Base-by-base conservation (phyloP, 2,329 filamentous ascomycete genomes). In the Periglandula ipomoeae region DNA sequence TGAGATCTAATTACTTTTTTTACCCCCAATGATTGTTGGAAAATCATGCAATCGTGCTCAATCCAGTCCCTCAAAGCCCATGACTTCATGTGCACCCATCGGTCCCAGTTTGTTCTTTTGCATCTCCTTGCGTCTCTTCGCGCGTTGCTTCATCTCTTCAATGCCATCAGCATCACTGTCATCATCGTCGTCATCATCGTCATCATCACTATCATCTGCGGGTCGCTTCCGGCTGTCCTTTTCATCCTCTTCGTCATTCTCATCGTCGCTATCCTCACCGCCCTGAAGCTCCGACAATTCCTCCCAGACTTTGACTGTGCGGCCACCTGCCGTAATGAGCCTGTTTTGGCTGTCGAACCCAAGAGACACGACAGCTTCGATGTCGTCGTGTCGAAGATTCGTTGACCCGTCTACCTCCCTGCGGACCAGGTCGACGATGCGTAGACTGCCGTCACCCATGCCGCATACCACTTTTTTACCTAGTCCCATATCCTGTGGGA, bases 221-320 rank as follows among this genome's bases (percentile, higher is more conserved):
- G 11, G 9, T 19, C 41, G 44, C 35, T 49, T 45, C 19, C 35
- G 23, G 32, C 9, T 23, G 34, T 17, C 30, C 11, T 19, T 39
- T 26, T 23, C 30, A 3, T 75, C 72, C 0, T 67, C 66, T 0
- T 72, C 71, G 0, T 67, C 68, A 0, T 68, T 74, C 1, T 73
- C 74, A 0, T 78, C 76, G 0, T 73, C 74, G 1, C 72, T 72
- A 1, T 64, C 63, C 2, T 57, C 57, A 26, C 63, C 59, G 2
- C 70, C 72, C 20, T 76, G 73, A 3, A 74, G 63, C 50, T 71
- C 72, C n/a, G 77, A 71, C 52, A 84, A 78, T 61, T 93, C 81
- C 85, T 93, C 81, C 93, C 93, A 98, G 2, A 97, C 83, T 66
- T 96, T 96, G 54, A 98, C 79, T 0, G 82, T 82, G 57, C 78